Conservation (phyloP, 1,284 basidiomycete species). For the Phellinidium pouzarii region DNA sequence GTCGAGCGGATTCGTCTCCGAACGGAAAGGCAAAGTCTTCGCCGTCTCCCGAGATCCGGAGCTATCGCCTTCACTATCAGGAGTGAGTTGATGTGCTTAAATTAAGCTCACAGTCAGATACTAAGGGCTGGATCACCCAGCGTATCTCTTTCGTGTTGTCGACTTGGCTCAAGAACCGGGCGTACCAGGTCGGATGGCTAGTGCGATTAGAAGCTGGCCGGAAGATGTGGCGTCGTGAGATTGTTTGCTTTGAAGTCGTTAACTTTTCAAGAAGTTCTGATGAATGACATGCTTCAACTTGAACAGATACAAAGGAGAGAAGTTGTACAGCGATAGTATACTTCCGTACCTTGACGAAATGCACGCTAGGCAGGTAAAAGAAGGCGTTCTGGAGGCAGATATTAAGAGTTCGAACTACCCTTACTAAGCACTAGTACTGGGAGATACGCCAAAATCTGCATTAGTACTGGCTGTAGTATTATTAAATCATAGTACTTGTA, state of each 20-base stretch:
- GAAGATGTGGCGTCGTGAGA: constrained; percentile 48
- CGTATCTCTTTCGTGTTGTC: constrained; percentile 40
- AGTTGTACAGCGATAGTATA: constrained; percentile 39
- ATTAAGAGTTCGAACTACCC: constrained; percentile 13
- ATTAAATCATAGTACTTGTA: not conserved
- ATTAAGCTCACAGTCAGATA: constrained; percentile 34
- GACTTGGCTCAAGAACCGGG: constrained; percentile 55
- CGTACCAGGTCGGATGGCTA: constrained; percentile 59
- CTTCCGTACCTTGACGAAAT: constrained; percentile 43
- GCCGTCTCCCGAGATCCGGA: constrained; percentile 59
- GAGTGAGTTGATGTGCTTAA: constrained; percentile 23
- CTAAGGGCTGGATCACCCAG: constrained; percentile 23
- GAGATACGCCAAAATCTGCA: not conserved
- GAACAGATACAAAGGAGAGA: constrained; percentile 50
- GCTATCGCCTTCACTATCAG: constrained; percentile 74
- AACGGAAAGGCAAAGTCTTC: constrained; percentile 67
- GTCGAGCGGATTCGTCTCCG: constrained; percentile 52
- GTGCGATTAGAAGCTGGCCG: constrained; percentile 64
- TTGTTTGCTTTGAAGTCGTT: constrained; percentile 2
- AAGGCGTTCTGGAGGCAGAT: constrained; percentile 24
- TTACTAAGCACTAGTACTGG: constrained; percentile 1
- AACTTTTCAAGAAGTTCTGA: constrained; percentile 1
- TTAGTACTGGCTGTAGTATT: not conserved
- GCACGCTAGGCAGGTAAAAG: constrained; percentile 33
- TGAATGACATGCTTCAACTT: not conserved